Base-by-base conservation (phyloP, 768 basidiomycete genomes). In the Leccinum rimulosum region DNA sequence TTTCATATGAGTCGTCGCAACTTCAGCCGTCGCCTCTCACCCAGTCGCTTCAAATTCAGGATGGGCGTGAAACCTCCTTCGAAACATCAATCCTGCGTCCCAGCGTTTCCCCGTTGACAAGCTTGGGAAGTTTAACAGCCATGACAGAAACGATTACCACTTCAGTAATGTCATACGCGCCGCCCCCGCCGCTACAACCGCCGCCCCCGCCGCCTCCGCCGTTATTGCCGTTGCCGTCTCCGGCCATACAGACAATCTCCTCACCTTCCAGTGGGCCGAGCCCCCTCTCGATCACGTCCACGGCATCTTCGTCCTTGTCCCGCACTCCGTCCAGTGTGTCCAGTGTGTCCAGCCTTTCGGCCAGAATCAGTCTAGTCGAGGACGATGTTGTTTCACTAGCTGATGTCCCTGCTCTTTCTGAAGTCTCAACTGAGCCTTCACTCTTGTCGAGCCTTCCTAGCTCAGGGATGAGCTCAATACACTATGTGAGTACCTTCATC, bases 1-100 rank as follows among this genome's bases (percentile, higher is more conserved):
- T 78, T 10, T 87, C 91, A 0, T 93, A 88, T 61, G 90, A 92
- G 22, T 91, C 91, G 0, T 88, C 89, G 1, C 74, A 88, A n/a
- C 75, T 93, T 25, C 77, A 75, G 6, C 85, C 90, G 1, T 91
- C 91, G 2, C 88, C 87, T 17, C 86, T 87, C 22, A 75, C 83
- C 4, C 79, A 74, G 50, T 78, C 79, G 6, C 62, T 74, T 6
- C 74, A 76, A 0, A 69, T 91, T 48, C 83, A 81, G 1, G 89
- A 93, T 48, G 81, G 79, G 4, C 69, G 65, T 9, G 91, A 92
- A 62, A 74, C 66, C 0, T 91, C 89, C 0, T 87, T 85, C 58
- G 91, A 92, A 58, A 89, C 89, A 0, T 91, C 90, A 0, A 79
- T 88, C 69, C 75, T 91, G 67, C 77, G 87, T 30, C 88, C 90